Evolutionary conservation across 441 rosid genomes (phyloP), one percentile per base, ranked within the genome.

Genomic region (Capsella rubella): DNA sequence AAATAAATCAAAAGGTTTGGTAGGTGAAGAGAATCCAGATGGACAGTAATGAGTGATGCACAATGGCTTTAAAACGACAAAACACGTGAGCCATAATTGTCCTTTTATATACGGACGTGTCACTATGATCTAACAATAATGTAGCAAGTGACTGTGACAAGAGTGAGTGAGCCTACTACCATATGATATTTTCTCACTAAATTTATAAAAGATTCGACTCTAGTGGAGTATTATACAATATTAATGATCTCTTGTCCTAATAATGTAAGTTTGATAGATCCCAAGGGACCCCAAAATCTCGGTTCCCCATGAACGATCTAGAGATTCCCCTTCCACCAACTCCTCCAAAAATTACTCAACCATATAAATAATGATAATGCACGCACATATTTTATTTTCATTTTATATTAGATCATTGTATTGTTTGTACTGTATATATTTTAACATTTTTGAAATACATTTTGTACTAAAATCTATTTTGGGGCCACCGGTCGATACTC

Each of bases 291-390:
- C 73, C 37, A 34, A 51, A 69, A 28, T 46, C 27, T 37, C 18
- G 37, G 0, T 5, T 1, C 71, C 75, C 79, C 2, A 76, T 70
- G 67, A 49, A 8, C 67, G 47, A 76, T 76, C 80, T 76, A 47
- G 56, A 76, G 75, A 76, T 76, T 76, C 71, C 71, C 71, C 21
- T 69, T 69, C 66, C 75, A 76, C 71, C 79, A 29, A 63, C 71
- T 62, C 70, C n/a, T 21, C 16, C 46, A 10, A 13, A 34, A 13
- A 45, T 27, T 61, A 59, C 49, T 67, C 39, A 6, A 45, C 27
- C n/a, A 37, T 10, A 3, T 40, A 21, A 21, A 21, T 21, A 1
- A 21, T 21, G 14, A 40, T 10, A 40, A 10, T n/a, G 32, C 12
- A 35, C 37, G 32, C 12, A 35, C 37, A 12, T 14, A 37, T 4